Conservation (phyloP, 768 basidiomycete species). For the Megacollybia marginata region DNA sequence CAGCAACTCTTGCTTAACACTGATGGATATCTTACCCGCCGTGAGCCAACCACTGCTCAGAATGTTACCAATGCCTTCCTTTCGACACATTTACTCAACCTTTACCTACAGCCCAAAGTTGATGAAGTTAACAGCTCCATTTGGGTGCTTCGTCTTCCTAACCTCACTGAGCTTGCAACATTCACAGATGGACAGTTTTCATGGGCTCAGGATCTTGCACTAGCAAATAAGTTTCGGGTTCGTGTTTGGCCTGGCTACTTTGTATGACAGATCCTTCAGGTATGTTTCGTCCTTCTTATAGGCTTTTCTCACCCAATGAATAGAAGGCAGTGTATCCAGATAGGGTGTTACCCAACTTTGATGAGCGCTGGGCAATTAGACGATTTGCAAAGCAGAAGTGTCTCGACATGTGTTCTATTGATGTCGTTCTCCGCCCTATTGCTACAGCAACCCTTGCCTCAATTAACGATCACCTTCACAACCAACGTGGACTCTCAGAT, state of each 20-base stretch:
- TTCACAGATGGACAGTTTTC: neutral
- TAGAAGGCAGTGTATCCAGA: too few relatives aligned
- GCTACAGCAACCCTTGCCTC: too few relatives aligned
- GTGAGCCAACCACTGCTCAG: neutral
- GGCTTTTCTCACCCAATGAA: too few relatives aligned
- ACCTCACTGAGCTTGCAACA: neutral
- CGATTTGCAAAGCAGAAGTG: too few relatives aligned
- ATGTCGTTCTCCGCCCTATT: too few relatives aligned
- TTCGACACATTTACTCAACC: neutral
- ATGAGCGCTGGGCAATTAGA: too few relatives aligned
- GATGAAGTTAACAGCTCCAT: neutral
- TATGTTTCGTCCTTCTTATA: too few relatives aligned
- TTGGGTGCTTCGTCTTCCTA: neutral
- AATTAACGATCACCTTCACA: too few relatives aligned
- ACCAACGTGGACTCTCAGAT: too few relatives aligned
- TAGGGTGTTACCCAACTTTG: too few relatives aligned
- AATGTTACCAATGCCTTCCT: neutral
- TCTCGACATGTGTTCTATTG: too few relatives aligned
- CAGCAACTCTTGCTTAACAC: constrained; percentile 38
- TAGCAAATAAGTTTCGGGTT: neutral
- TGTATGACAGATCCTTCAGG: neutral
- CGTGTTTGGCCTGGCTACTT: neutral
- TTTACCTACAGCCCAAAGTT: neutral
- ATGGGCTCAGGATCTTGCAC: neutral
- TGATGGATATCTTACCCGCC: constrained; percentile 4